Evolutionary conservation across 2,329 filamentous ascomycete species (phyloP).

Genomic region (Sporothrix sp.): DNA sequence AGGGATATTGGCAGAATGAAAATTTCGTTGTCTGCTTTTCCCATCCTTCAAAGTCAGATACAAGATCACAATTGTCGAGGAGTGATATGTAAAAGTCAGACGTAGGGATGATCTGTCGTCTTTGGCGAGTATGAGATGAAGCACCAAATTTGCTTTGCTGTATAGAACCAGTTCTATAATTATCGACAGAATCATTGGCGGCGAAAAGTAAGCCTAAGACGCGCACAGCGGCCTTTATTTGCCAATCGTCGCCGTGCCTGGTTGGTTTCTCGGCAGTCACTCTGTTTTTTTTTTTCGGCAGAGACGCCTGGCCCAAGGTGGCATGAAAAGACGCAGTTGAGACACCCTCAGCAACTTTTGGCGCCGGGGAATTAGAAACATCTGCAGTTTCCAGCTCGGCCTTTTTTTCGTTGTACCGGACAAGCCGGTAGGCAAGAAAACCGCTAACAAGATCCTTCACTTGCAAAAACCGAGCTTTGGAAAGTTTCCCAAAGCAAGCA

Average conservation of each 20-base stretch:
- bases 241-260: constrained; percentile 77
- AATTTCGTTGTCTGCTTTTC: constrained; percentile 66
- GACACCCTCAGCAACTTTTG: constrained; percentile 58
- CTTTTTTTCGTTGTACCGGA: constrained; percentile 59
- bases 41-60: constrained; percentile 82
- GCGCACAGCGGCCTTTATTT: constrained; percentile 69
- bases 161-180: too few relatives aligned
- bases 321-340: constrained; percentile 65
- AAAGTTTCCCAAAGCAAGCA: constrained; percentile 66
- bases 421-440: constrained; percentile 73
- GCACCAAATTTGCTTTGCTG: too few relatives aligned
- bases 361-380: constrained; percentile 58
- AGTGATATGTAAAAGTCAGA: constrained; percentile 83
- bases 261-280: constrained; percentile 43
- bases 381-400: constrained; percentile 46
- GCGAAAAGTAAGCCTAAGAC: constrained; percentile 74
- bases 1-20: constrained; percentile 85
- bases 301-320: constrained; percentile 50
- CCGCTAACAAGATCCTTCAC: constrained; percentile 67
- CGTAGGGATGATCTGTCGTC: constrained; percentile 63
- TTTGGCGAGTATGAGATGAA: too few relatives aligned
- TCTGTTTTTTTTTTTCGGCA: constrained; percentile 39
- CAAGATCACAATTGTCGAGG: constrained; percentile 75
- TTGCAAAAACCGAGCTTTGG: constrained; percentile 56
- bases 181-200: constrained; percentile 70